Evolutionary conservation across 129 eudicot species (phyloP), one percentile per base, ranked within the genome.

Genomic region (Saussurea involucrata): DNA sequence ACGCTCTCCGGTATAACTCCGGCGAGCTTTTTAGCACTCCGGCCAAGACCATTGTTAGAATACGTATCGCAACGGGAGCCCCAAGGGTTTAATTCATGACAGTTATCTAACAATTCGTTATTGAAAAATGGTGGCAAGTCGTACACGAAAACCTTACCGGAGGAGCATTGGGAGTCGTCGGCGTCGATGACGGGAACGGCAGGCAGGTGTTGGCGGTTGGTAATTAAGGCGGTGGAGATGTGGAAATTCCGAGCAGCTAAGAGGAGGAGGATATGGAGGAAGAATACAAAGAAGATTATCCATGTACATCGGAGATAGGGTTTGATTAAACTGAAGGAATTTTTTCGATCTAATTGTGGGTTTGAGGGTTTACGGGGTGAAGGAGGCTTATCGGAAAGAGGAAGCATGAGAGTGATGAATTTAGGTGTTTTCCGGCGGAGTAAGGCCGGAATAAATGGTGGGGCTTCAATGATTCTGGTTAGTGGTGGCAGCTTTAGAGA

Each of bases 241-340:
- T 91, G 93, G 71, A 73, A 36, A 55, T 81, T 83, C 40, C 84
- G 93, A 49, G 83, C 76, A 78, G 76, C 24, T 84, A 86, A 65
- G 78, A 92, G 81, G 75, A 95, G 83, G 76, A 92, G 61, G 82
- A 90, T 79, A 80, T 95, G 99, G 83, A 95, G 86, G 87, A 85
- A 69, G 83, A 90, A 77, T 84, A 92, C 49, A 63, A 81, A 10
- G 84, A 92, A 73, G 79, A 95, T 82, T 13, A 95, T 83, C 89
- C 92, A 95, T 75, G 90, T 71, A 31, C 93, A 92, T 27, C 94
- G 95, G 73, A 78, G 87, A 20, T 76, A 79, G 65, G 83, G 89
- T 85, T 85, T 84, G 22, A 88, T 63, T 13, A 76, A 24, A 66
- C 63, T 5, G 73, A 84, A 72, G 4, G 88, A 82, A 68, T 37